A percentile compares a stretch with the other conserved stretches of the same genome.
Conservation (phyloP, 2,329 filamentous ascomycete genomes). For the Penicillium polonicum region DNA sequence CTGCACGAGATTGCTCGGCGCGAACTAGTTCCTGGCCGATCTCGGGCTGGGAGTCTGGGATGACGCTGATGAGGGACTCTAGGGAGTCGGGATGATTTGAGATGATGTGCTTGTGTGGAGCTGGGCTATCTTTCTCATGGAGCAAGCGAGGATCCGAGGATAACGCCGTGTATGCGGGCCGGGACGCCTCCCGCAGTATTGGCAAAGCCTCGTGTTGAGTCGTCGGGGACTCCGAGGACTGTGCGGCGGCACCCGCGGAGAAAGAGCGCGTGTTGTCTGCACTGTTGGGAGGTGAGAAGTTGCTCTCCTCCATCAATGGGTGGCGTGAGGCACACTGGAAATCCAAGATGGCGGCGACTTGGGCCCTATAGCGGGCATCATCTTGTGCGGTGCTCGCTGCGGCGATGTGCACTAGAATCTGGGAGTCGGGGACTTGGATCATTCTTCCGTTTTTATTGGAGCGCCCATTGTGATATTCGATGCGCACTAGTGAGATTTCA, state of each 20-base stretch:
- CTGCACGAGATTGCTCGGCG: background rate
- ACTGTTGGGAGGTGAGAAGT: background rate
- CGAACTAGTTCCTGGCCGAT: conserved; percentile 4
- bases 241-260: background rate
- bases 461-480: background rate
- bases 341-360: conserved; percentile 38
- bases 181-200: conserved; percentile 8
- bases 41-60: conserved; percentile 42
- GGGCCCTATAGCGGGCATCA: conserved; percentile 41
- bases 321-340: conserved; percentile 35
- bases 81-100: conserved; percentile 25
- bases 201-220: conserved; percentile 4
- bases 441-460: background rate
- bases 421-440: background rate
- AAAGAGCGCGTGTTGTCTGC: background rate
- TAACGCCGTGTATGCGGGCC: background rate
- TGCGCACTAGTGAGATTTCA: background rate
- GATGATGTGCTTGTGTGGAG: conserved; percentile 1
- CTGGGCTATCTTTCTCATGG: background rate
- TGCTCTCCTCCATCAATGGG: background rate
- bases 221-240: background rate
- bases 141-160: background rate
- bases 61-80: conserved; percentile 38
- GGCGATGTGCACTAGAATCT: conserved; percentile 45
- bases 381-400: conserved; percentile 39